Evolutionary conservation across 371 early-diverging fungal species (phyloP).

Genomic region (Phascolomyces articulosus): DNA sequence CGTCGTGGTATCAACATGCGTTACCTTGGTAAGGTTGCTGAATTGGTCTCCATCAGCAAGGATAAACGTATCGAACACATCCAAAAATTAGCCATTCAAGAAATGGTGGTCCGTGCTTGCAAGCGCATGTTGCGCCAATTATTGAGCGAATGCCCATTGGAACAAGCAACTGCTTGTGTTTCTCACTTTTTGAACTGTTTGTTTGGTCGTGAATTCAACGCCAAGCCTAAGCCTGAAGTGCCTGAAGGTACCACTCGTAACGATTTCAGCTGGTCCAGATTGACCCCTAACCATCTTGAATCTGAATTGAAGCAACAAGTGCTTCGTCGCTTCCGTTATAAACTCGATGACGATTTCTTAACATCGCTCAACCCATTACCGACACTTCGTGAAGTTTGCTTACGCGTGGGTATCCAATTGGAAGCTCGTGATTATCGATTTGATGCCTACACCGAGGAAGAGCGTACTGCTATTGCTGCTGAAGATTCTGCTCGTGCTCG

Average conservation of each 20-base stretch:
- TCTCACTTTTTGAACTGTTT: constrained; percentile 87
- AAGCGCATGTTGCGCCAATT: constrained; percentile 83
- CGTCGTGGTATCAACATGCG: constrained; percentile 97
- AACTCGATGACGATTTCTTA: constrained; percentile 57
- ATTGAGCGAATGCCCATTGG: constrained; percentile 58
- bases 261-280: constrained; percentile 47
- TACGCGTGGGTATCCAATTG: constrained; percentile 86
- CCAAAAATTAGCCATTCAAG: constrained; percentile 63
- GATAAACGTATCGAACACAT: constrained; percentile 62
- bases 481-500: constrained; percentile 37
- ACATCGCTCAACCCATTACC: constrained; percentile 60
- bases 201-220: constrained; percentile 62
- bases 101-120: constrained; percentile 86
- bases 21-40: constrained; percentile 82
- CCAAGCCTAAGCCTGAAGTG: constrained; percentile 53
- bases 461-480: constrained; percentile 39
- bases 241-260: constrained; percentile 32
- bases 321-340: constrained; percentile 76
- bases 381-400: constrained; percentile 82
- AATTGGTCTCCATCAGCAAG: constrained; percentile 59
- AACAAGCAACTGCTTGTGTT: constrained; percentile 65
- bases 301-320: constrained; percentile 64
- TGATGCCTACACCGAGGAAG: constrained; percentile 48
- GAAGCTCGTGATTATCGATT: constrained; percentile 76
- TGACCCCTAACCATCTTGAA: constrained; percentile 68